A percentile compares a stretch with the other conserved stretches of the same genome.
phyloP scores from a whole-genome alignment of 805 yeast genomes.

The Lachancea nothofagi region DNA sequence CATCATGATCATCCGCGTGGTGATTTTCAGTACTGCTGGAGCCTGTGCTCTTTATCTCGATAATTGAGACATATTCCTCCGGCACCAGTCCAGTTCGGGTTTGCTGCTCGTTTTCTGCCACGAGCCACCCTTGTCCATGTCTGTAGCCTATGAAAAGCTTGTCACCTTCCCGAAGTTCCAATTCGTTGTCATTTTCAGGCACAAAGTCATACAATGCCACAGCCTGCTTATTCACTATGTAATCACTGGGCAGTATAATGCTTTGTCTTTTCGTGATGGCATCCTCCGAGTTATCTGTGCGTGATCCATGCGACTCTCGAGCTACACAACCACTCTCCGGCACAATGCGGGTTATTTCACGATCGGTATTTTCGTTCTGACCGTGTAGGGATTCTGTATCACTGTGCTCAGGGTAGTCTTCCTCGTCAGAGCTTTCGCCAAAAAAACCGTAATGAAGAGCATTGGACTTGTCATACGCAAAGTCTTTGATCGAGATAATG shows the following conservation, averaged over 20 bases:
- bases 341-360: neutral
- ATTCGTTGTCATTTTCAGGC: constrained; percentile 94
- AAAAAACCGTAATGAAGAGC: constrained; percentile 65
- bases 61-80: constrained; percentile 77
- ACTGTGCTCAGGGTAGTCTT: constrained; percentile 10
- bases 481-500: constrained; percentile 62
- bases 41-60: constrained; percentile 15
- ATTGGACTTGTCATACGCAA: constrained; percentile 65
- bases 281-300: constrained; percentile 10
- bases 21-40: constrained; percentile 14
- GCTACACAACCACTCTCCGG: neutral
- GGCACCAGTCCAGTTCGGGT: constrained; percentile 81
- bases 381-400: constrained; percentile 18
- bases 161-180: constrained; percentile 74
- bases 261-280: constrained; percentile 29
- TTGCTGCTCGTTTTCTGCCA: constrained; percentile 54
- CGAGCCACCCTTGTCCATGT: constrained; percentile 98
- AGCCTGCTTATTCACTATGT: constrained; percentile 52
- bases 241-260: constrained; percentile 29
- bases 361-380: constrained; percentile 5
- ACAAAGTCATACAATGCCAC: constrained; percentile 82
- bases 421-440: constrained; percentile 25
- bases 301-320: neutral
- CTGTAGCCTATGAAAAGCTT: constrained; percentile 77
- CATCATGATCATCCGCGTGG: constrained; percentile 16